Evolutionary conservation across 768 basidiomycete species (phyloP), one percentile per base, ranked within the genome.

Genomic region (Suillus bovinus): DNA sequence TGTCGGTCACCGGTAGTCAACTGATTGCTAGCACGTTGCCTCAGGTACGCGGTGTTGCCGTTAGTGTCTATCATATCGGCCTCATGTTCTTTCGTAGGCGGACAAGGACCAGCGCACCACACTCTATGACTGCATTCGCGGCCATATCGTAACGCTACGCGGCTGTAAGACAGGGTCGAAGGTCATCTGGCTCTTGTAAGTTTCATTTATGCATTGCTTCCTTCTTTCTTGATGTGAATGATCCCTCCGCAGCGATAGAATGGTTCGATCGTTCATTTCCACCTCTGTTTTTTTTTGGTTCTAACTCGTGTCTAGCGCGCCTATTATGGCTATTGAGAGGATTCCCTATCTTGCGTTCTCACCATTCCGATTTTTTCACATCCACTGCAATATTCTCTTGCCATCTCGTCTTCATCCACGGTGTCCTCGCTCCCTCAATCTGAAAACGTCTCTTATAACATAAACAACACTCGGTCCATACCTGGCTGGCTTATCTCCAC

Each of bases 91-190:
- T 29, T 56, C 44, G 31, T 24, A 93, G 91, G 90, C 89, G 59
- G 90, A 93, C 75, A 92, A 93, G 73, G 93, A 93, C 59, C 93
- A 94, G 71, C 86, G 93, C 24, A 86, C 88, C 3, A 74, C 87
- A 63, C 79, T 94, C 39, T 94, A 93, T 68, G 92, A 94, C 47
- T 93, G 93, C 68, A 93, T 94, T 65, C 82, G 89, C 42, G 90
- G 91, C 4, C 91, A 94, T 69, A 93, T 94, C 66, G 92, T 94
- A 53, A 94, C 92, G 33, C 80, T 94, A n/a, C 85, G 93, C 41
- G 93, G 93, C 24, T 93, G 91, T 72, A 94, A 94, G 80, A 93
- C 93, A 2, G 93, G 93, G 31, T 93, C 92, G 1, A 93, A 93
- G 71, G 91, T 94, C 69, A 94, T 94, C 70, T 94, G 93, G 93